Base-by-base conservation (phyloP, 2,329 filamentous ascomycete species). In the Fusarium hainanense region DNA sequence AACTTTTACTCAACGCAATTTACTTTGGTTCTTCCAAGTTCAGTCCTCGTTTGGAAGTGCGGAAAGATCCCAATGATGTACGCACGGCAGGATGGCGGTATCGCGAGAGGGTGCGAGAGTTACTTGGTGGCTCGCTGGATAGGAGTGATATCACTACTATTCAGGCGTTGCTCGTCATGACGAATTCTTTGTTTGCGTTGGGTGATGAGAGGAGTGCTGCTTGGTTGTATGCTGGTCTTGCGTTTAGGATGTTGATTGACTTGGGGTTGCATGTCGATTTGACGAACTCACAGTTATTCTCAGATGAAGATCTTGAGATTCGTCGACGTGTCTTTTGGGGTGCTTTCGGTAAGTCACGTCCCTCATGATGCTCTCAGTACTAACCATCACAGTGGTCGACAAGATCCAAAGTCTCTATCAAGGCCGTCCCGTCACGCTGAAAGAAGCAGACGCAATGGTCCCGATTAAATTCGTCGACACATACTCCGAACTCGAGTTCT, bases 361-460 rank as follows among this genome's bases (percentile, higher is more conserved):
- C 3, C 4, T 14, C 0, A 0, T 3, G 2, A 6, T 2, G 0
- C 0, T 1, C 25, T 4, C 16, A 21, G 1, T 12, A 13, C 41
- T 65, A 14, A 65, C 32, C 27, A 28, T 28, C 28, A 30, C 12
- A 30, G 28, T 30, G 18, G 62, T 65, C 7, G 86, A 87, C 63
- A 88, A 87, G 66, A 81, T 87, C 10, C 85, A 88, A 63, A 84
- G 81, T 16, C 72, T 88, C 0, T 88, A 87, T 50, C 85, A 86
- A 68, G 86, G 86, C 1, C 82, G 85, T 1, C 87, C 85, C 0
- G 81, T 81, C 0, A 83, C 76, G 4, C 73, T 87, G 8, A 82
- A 82, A 11, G 80, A 84, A n/a, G 79, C 78, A 0, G 82, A 87
- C 25, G 80, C 79, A 0, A 75, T 79, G 12, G 83, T 87, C 0